phyloP scores from a whole-genome alignment of 164 flowering plant species.

The Akebia trifoliata region DNA sequence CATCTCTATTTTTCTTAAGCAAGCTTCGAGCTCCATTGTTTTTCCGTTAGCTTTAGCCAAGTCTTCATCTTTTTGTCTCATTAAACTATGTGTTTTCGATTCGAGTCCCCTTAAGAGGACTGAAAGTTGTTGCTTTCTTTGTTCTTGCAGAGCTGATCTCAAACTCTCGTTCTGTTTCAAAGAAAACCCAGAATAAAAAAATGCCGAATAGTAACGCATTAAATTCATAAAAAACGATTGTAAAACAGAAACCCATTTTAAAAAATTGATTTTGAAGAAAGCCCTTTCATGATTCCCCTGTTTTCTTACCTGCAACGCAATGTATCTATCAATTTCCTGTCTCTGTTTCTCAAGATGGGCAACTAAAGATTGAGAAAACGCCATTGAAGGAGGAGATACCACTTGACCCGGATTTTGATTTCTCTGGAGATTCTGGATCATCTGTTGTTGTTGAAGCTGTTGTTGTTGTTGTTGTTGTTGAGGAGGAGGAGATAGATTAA shows the following conservation, averaged over 20 bases:
- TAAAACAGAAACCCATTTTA: not conserved
- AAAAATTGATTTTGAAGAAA: not conserved
- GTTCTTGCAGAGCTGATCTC: constrained; percentile 34
- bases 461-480: constrained; percentile 9
- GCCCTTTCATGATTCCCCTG: not conserved
- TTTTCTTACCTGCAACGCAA: constrained; percentile 43
- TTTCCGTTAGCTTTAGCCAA: constrained; percentile 28
- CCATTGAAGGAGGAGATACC: constrained; percentile 28
- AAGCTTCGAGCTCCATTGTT: constrained; percentile 32
- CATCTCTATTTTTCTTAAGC: constrained; percentile 23
- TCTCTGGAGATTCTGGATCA: too few species aligned
- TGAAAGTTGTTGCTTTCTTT: constrained; percentile 27
- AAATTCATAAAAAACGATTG: not conserved
- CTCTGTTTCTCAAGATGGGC: constrained; percentile 33
- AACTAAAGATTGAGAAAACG: constrained; percentile 19
- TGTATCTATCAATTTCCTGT: constrained; percentile 37
- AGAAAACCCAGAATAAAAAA: constrained; percentile 1
- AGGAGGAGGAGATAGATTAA: constrained; percentile 13
- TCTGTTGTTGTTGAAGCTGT: constrained; percentile 3
- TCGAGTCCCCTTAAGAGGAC: constrained; percentile 25
- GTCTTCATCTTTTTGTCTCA: constrained; percentile 38
- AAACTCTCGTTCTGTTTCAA: constrained; percentile 44
- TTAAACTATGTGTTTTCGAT: constrained; percentile 16
- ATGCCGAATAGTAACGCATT: not conserved
- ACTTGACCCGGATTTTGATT: not conserved